These are phyloP conservation scores for Rhododendron kiyosumense DNA, from an alignment of 148 eudicot species.

Conservation along the genomic window DNA sequence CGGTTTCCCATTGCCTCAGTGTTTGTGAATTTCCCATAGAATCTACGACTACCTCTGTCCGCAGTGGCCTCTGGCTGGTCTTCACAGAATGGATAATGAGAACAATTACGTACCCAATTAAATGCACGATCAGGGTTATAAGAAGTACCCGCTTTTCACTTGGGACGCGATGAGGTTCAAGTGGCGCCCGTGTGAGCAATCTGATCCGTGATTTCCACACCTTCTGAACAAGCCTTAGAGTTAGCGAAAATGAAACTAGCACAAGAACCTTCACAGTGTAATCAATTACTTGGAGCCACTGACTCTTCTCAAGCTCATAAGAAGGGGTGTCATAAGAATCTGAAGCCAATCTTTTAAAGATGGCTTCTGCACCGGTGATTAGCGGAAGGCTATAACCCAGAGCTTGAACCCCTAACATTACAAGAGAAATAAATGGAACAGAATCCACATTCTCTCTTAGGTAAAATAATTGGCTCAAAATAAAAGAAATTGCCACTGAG, in stretches of 20 bases:
- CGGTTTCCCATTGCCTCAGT: slow-evolving; percentile 54
- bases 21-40: slow-evolving; percentile 31
- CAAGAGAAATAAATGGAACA: slow-evolving; percentile 69
- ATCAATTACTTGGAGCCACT: slow-evolving; percentile 50
- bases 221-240: slow-evolving; percentile 65
- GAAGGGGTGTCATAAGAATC: slow-evolving; percentile 37
- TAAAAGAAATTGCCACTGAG: slow-evolving; percentile 51
- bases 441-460: slow-evolving; percentile 37
- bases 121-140: slow-evolving; percentile 43
- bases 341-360: slow-evolving; percentile 34
- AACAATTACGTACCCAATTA: slow-evolving; percentile 51
- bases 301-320: slow-evolving; percentile 49
- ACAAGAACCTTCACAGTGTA: slow-evolving; percentile 69
- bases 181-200: slow-evolving; percentile 40
- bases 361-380: slow-evolving; percentile 54
- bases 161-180: slow-evolving; percentile 52
- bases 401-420: slow-evolving; percentile 85
- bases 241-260: slow-evolving; percentile 51
- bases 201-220: slow-evolving; percentile 70
- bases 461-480: slow-evolving; percentile 61
- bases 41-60: slow-evolving; percentile 29
- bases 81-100: slow-evolving; percentile 43
- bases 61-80: slow-evolving; percentile 38
- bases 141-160: slow-evolving; percentile 55
- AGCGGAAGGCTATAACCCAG: slow-evolving; percentile 77